Conservation (phyloP, 2,329 filamentous ascomycete genomes). For the Trichoderma cornu-damae region DNA sequence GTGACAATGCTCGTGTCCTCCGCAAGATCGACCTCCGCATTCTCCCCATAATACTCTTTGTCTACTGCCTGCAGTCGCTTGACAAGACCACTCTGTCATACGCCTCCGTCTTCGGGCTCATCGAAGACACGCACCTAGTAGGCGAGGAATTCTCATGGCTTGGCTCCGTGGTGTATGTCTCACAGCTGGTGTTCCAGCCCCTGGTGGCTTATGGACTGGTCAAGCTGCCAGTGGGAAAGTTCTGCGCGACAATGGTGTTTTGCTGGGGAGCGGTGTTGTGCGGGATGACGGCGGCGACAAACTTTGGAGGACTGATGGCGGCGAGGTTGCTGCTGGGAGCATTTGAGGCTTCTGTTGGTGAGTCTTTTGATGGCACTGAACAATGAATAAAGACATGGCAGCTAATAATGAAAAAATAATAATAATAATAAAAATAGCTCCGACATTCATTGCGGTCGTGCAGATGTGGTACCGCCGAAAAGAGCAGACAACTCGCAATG, state of each 20-base stretch:
- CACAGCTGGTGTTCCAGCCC: constrained; percentile 42
- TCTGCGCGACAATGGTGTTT: constrained; percentile 46
- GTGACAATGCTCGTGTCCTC: constrained; percentile 46
- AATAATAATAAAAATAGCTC: constrained; percentile 24
- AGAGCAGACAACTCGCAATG: constrained; percentile 32
- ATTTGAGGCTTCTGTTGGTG: constrained; percentile 42
- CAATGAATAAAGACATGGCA: no score
- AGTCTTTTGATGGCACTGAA: neutral
- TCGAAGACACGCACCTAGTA: constrained; percentile 45
- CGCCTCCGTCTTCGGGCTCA: constrained; percentile 60
- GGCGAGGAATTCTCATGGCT: constrained; percentile 62
- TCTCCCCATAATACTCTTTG: constrained; percentile 46
- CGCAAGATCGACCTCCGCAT: constrained; percentile 46
- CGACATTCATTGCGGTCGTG: constrained; percentile 30
- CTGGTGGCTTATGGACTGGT: constrained; percentile 51
- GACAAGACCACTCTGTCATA: constrained; percentile 45
- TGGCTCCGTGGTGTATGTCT: constrained; percentile 34
- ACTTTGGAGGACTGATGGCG: constrained; percentile 42
- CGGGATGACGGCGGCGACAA: constrained; percentile 47
- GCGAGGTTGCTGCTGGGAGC: constrained; percentile 43
- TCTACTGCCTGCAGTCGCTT: constrained; percentile 41
- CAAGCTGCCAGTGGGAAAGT: constrained; percentile 50
- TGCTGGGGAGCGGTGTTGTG: constrained; percentile 50
- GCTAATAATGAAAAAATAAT: no score
- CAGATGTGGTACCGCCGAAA: constrained; percentile 36